These are phyloP conservation scores for Oenanthe sinensis DNA, from an alignment of 129 eudicot genomes.

Conservation along the genomic window DNA sequence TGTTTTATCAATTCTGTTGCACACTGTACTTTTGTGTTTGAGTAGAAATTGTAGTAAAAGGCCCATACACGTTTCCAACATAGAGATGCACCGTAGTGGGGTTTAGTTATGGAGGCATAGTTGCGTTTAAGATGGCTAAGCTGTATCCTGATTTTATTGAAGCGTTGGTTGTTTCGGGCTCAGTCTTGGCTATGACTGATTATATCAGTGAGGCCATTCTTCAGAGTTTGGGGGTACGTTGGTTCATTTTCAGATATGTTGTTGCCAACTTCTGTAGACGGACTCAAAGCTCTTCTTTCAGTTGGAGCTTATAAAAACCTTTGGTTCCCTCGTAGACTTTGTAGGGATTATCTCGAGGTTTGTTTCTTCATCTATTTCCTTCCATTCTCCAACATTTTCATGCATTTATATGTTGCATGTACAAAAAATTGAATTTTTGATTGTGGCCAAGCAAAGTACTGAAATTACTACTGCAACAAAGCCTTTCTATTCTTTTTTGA, in stretches of 20 bases:
- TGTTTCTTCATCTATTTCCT: background rate
- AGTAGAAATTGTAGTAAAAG: too few species aligned
- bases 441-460: too few species aligned
- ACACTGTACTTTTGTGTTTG: too few species aligned
- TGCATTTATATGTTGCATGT: too few species aligned
- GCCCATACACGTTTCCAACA: too few species aligned
- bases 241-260: conserved; percentile 59
- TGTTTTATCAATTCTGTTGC: too few species aligned
- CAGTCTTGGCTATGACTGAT: conserved; percentile 73
- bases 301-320: conserved; percentile 67
- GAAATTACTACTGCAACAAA: too few species aligned
- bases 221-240: conserved; percentile 53
- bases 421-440: too few species aligned
- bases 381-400: background rate
- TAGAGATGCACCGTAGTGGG: conserved; percentile 70
- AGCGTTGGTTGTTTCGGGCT: conserved; percentile 66
- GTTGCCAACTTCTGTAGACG: conserved; percentile 75
- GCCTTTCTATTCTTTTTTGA: too few species aligned
- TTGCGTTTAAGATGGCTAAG: conserved; percentile 81
- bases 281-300: conserved; percentile 50
- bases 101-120: conserved; percentile 92
- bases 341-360: conserved; percentile 74
- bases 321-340: conserved; percentile 81
- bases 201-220: conserved; percentile 42
- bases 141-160: conserved; percentile 53